Evolutionary conservation across 257 asterid genomes (phyloP), one percentile per base, ranked within the genome.

Genomic region (Nicotiana otophora): DNA sequence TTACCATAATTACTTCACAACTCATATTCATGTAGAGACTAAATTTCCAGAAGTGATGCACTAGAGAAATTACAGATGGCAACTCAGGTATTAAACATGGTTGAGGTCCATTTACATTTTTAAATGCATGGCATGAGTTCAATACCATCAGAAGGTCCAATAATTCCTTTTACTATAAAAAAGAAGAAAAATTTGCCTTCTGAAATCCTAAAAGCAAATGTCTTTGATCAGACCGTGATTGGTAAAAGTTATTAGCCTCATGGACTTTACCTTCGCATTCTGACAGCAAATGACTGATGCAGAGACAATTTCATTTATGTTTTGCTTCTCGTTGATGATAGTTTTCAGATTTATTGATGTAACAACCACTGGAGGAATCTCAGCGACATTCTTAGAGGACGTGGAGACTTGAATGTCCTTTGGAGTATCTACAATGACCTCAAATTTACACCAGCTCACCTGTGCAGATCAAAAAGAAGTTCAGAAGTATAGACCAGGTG

Each of bases 401-500:
- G 82, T 90, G 81, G 94, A 87, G 82, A 89, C 92, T 67, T 83
- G 91, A 65, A 96, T 87, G 77, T 92, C 92, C 90, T 96, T 96
- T 62, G 97, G 92, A 83, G 86, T 72, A 82, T 93, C 97, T 77
- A 92, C 92, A 78, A 84, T 79, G 82, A 96, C 90, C 92, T 96
- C 98, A 86, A 94, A 93, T 89, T 91, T 94, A 84, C 99, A 94
- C 99, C 99, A 96, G 93, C 99, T 94, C 82, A 93, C 97, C 98
- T 96, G 95, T 83, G 83, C 86, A 88, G 85, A 83, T 78, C 67
- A 69, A 83, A 85, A 76, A 33, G 26, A 77, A 23, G 78, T 57
- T 63, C 31, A 75, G 57, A 39, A 61, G 26, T 42, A 42, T 42
- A 77, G 51, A 39, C 65, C 55, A 17, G 60, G 31, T 48, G 33